phyloP scores from a whole-genome alignment of 2,329 filamentous ascomycete species.

The Apiospora rasikravindrae region DNA sequence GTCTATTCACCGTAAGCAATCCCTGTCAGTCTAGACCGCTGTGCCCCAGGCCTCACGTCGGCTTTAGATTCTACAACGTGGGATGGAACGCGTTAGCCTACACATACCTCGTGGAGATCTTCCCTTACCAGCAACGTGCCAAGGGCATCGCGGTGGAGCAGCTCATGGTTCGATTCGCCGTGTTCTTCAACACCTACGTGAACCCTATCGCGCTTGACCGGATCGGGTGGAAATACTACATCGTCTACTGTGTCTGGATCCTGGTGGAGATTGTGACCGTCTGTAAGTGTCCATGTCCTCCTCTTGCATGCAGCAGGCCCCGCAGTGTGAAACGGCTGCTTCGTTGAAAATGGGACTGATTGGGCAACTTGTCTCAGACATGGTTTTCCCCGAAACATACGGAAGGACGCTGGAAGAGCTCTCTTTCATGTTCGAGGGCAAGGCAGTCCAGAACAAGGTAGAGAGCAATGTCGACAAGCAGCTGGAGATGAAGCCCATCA shows the following conservation, averaged over 20 bases:
- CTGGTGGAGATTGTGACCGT: slow-evolving; percentile 41
- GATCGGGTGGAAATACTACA: slow-evolving; percentile 47
- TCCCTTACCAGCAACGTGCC: slow-evolving; percentile 44
- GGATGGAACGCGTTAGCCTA: slow-evolving; percentile 43
- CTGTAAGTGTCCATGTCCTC: slow-evolving; percentile 22
- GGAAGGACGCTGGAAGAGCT: slow-evolving; percentile 42
- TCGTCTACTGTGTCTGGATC: slow-evolving; percentile 43
- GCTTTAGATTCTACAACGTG: slow-evolving; percentile 42
- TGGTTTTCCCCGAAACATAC: slow-evolving; percentile 42
- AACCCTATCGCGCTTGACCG: slow-evolving; percentile 48
- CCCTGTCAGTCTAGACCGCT: neutral
- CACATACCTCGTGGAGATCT: slow-evolving; percentile 44
- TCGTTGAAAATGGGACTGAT: neutral
- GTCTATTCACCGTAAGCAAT: slow-evolving; percentile 43
- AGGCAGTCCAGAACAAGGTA: slow-evolving; percentile 33
- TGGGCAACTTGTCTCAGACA: slow-evolving; percentile 17
- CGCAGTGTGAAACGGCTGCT: too few species aligned
- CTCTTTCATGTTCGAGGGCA: slow-evolving; percentile 42
- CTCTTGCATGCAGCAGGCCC: too few species aligned
- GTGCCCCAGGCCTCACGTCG: slow-evolving; percentile 16
- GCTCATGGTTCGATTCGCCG: slow-evolving; percentile 44
- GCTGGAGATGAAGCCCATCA: slow-evolving; percentile 30
- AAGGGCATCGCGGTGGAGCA: slow-evolving; percentile 46
- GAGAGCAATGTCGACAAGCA: slow-evolving; percentile 38
- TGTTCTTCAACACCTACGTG: slow-evolving; percentile 54